Base-by-base conservation (phyloP, 306 rosid species). In the Vigna reflexopilosa region DNA sequence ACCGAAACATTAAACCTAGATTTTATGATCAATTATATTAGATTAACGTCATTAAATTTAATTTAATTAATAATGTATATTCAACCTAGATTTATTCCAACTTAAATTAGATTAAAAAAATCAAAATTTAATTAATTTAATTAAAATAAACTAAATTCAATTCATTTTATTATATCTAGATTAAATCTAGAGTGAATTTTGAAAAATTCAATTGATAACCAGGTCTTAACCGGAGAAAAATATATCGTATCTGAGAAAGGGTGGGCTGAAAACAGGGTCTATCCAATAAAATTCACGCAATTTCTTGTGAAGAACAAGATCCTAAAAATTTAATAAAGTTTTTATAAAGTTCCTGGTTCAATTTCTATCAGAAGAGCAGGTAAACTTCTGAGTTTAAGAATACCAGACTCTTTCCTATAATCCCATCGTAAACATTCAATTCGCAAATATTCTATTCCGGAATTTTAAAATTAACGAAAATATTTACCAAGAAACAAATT, bases 341-440 rank as follows among this genome's bases (percentile, higher is more conserved):
- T 3, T 17, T 1, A 17, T 17, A 0, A 7, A 52, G 4, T 17
- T 52, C 2, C 24, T 52, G 4, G 9, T 52, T 7, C 24, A 54
- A 1, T 17, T 28, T 54, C 4, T 2, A 24, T 38, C 9, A 22
- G 65, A 73, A 51, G 69, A 77, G 15, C 20, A 63, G 55, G 24
- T 22, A 80, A 67, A 44, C 14, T 45, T 38, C 44, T 5, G 24
- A 76, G 50, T 52, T 15, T 45, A 71, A 77, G 36, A 40, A 65
- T 42, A 12, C 30, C 30, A 28, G 2, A 28, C 55, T 55, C 61
- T 58, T 14, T 55, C 36, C 28, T 22, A 42, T 42, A 44, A 9
- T 44, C 13, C 36, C 36, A 4, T 30, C 3, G 24, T 40, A 26
- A 58, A 19, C 48, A 54, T 45, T 40, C 48, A 52, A 55, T 51